These are phyloP conservation scores for Pichia manshurica DNA, from an alignment of 805 yeast genomes.

Conservation along the genomic window DNA sequence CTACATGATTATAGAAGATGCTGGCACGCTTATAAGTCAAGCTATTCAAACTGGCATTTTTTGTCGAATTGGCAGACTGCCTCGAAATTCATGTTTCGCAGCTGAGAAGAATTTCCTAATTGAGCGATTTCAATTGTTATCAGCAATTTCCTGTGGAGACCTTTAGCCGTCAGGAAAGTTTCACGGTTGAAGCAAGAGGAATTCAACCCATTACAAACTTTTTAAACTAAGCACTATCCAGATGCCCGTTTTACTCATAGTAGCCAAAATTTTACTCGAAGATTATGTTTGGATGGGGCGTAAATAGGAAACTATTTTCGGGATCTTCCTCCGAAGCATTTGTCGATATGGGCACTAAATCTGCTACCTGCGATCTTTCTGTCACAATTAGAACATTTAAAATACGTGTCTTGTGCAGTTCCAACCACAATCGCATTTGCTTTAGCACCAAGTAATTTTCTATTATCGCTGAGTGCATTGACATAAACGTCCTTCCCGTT, in stretches of 20 bases:
- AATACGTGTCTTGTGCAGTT: conserved; percentile 40
- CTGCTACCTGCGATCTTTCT: conserved; percentile 86
- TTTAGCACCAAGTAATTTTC: conserved; percentile 12
- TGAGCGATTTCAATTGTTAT: conserved; percentile 8
- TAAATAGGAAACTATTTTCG: conserved; percentile 30
- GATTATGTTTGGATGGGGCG: too few species aligned
- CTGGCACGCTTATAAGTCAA: too few species aligned
- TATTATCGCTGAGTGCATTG: conserved; percentile 15
- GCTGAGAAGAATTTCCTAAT: conserved; percentile 3
- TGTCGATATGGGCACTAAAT: conserved; percentile 88
- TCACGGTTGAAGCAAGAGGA: background rate
- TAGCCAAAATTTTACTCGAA: too few species aligned
- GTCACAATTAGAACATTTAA: conserved; percentile 74
- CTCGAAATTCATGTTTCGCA: conserved; percentile 8
- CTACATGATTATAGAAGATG: too few species aligned
- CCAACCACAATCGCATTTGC: conserved; percentile 12
- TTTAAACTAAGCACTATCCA: too few species aligned
- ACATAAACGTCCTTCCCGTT: conserved; percentile 31
- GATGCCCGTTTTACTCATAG: background rate
- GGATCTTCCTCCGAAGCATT: conserved; percentile 75
- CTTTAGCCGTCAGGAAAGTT: background rate
- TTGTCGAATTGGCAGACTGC: too few species aligned
- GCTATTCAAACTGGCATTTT: too few species aligned
- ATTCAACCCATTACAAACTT: too few species aligned
- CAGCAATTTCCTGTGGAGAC: background rate